A percentile compares a stretch with the other conserved stretches of the same genome.
Conservation (phyloP, 306 rosid genomes). For the Ormosia semicastrata region DNA sequence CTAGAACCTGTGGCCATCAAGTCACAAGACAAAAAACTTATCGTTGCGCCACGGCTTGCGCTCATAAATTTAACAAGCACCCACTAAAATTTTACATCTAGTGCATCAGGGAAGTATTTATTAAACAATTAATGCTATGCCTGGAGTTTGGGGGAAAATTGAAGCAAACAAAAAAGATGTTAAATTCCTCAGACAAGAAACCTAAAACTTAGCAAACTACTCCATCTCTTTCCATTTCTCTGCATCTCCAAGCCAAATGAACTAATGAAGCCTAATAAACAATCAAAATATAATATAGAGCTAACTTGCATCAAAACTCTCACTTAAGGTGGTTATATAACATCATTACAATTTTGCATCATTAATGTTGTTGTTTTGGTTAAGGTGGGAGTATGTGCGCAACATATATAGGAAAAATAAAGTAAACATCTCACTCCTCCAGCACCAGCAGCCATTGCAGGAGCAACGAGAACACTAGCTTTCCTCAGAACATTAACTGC, state of each 20-base stretch:
- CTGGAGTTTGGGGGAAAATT: not conserved
- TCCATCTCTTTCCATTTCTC: not conserved
- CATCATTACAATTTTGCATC: not conserved
- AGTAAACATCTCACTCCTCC: constrained; percentile 73
- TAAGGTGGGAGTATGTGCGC: not conserved
- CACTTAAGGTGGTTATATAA: not conserved
- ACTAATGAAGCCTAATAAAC: not conserved
- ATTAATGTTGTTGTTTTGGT: not conserved
- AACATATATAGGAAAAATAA: constrained; percentile 10
- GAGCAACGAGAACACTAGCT: constrained; percentile 78
- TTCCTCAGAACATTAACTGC: constrained; percentile 75
- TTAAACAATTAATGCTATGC: not conserved
- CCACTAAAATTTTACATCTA: not conserved
- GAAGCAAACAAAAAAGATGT: not conserved
- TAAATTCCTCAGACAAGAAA: not conserved
- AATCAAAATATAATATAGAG: not conserved
- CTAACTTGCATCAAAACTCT: not conserved
- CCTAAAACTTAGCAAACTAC: not conserved
- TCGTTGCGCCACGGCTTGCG: not conserved
- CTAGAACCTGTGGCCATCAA: not conserved
- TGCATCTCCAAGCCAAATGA: not conserved
- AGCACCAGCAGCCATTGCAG: constrained; percentile 93
- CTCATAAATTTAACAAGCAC: not conserved
- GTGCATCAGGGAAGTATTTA: not conserved
- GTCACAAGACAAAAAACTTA: not conserved